These are phyloP conservation scores for Claviceps sp. DNA, from an alignment of 2,329 filamentous ascomycete species.

Conservation along the genomic window DNA sequence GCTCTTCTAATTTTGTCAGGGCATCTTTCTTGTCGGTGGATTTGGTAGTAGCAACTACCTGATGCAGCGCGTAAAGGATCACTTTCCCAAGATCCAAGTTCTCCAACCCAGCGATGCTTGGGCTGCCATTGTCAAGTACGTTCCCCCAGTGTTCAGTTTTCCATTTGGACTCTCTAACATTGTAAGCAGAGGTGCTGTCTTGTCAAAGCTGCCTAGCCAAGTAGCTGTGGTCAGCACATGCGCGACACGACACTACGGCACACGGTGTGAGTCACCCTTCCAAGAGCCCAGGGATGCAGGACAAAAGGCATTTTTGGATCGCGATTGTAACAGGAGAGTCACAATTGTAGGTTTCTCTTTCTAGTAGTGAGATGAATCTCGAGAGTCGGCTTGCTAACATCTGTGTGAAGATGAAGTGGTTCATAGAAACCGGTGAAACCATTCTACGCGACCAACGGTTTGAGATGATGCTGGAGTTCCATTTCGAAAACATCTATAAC, in stretches of 20 bases:
- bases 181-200: background rate
- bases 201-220: background rate
- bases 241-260: slow-evolving; percentile 2
- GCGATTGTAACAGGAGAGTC: background rate
- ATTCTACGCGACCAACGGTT: background rate
- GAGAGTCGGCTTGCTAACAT: background rate
- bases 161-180: background rate
- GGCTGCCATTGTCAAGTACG: slow-evolving; percentile 5
- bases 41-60: slow-evolving; percentile 4
- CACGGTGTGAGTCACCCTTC: fast-evolving
- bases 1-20: background rate
- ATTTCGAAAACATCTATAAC: background rate
- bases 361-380: background rate
- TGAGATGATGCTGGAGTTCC: background rate
- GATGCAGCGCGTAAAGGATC: background rate
- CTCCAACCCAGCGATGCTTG: slow-evolving; percentile 3
- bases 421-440: background rate
- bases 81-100: slow-evolving; percentile 2
- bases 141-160: background rate
- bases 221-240: background rate
- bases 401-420: slow-evolving; percentile 2
- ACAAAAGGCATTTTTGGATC: background rate
- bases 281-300: background rate
- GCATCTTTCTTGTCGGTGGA: slow-evolving; percentile 4
- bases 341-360: background rate